Base-by-base conservation (phyloP, 139 green algal species). In the Choricystis sp. region DNA sequence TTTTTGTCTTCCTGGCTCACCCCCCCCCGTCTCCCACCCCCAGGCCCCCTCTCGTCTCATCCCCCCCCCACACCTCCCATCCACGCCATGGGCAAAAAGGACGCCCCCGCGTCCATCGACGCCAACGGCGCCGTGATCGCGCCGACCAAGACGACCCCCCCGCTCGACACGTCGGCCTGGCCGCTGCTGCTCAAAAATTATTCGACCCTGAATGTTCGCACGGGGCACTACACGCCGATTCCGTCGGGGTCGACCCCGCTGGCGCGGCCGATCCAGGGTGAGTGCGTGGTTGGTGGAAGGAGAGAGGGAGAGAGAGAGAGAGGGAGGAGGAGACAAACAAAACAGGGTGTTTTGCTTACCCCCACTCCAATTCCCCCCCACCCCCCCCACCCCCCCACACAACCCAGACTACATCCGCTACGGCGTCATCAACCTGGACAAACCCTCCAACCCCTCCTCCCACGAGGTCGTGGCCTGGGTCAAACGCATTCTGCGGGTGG, bases 381-480 rank as follows among this genome's bases (percentile, higher is more conserved):
- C 48, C 22, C 27, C 28, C 14, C 30, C 23, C 40, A 23, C 21
- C 2, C 21, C 3, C 1, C 23, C 26, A 23, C 55, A 62, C 24
- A 1, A 49, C 55, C 48, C 14, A 1, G 92, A 98, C 48, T 95
- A 98, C 70, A 68, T 98, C 27, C 83, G 78, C 5, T 97, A 97
- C 65, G 92, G 92, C 4, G 89, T 94, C 31, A 88, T 97, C 66
- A 99, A 99, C 77, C 76, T 99, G 21, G 92, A 99, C 81, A 99
- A 99, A 72, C 92, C 92, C 1, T 83, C 84, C 19, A 99, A 99
- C 74, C 92, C 92, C 16, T 94, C 83, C 21, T 95, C 85, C 1
- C 92, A 99, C 70, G 92, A 99, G 77, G 75, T 93, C 23, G 93
- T 99, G 23, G 93, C 93, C 5, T 99, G 93, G 93, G 88, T 96